Evolutionary conservation across 2,329 filamentous ascomycete genomes (phyloP).

Genomic region (Beauveria medogensis): DNA sequence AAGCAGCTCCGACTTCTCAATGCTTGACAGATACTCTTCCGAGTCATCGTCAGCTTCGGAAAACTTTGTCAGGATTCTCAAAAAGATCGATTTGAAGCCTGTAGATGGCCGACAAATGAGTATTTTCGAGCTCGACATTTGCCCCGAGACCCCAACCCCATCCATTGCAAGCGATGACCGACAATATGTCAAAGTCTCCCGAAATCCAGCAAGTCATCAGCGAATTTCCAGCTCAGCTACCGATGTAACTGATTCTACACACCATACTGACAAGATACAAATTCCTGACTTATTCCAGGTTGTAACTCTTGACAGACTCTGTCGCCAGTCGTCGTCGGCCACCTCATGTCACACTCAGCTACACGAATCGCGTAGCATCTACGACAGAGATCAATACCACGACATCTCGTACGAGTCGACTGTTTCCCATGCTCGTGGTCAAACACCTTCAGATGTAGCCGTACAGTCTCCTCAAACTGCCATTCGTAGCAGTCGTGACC

Average conservation of each 20-base stretch:
- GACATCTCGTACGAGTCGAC: background rate
- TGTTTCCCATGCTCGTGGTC: background rate
- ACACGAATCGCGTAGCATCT: background rate
- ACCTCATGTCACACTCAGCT: background rate
- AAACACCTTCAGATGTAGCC: background rate
- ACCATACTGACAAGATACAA: background rate
- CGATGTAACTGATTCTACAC: background rate
- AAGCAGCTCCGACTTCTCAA: background rate
- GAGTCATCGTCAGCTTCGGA: background rate
- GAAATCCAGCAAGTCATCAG: background rate
- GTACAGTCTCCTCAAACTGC: background rate
- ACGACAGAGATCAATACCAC: background rate
- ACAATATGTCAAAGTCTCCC: background rate
- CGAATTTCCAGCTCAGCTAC: background rate
- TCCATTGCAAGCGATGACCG: background rate
- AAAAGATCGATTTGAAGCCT: background rate
- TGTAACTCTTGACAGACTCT: background rate
- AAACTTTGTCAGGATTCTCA: background rate
- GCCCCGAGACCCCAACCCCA: constrained; percentile 1
- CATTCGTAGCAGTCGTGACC: background rate
- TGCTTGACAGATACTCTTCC: background rate
- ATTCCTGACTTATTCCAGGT: background rate
- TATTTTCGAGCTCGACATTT: background rate
- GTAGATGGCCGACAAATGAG: constrained; percentile 4
- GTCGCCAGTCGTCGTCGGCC: background rate